Evolutionary conservation across 192 early-diverging fungal genomes (phyloP), one percentile per base, ranked within the genome.

Genomic region (Podila epigama): DNA sequence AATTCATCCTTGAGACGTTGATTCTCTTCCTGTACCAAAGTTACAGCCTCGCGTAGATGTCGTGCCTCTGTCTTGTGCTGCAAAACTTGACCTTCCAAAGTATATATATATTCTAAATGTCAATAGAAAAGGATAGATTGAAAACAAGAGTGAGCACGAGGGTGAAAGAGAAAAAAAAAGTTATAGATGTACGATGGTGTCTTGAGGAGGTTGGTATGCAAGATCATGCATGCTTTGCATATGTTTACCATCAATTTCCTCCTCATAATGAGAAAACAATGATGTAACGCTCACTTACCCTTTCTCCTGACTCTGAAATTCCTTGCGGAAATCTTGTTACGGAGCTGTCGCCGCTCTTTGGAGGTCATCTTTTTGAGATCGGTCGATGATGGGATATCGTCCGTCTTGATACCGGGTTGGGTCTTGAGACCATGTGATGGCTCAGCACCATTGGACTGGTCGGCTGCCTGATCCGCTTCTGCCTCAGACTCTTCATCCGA

Each of bases 271-370:
- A 11, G 20, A 31, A 11, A 4, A 0, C 10, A 44, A 44, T 31
- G 18, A 40, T n/a, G 29, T 16, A 20, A 10, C 4, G n/a, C 1
- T 9, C 22, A 68, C 71, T 79, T 60, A 89, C 84, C 93, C 83
- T 95, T 95, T 84, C 93, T 86, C 53, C 94, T 86, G 58, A 89
- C 86, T 55, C 94, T 85, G 73, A 95, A 95, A 79, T 93, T 93
- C 64, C 93, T 80, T 10, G 94, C 94, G 22, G 90, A 92, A 44
- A 95, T 93, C 73, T 95, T 95, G 82, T 95, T 95, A 61, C 94
- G 85, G 78, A 94, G 82, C 79, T 93, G 92, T 36, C 94, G 82
- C 28, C 92, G 82, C 71, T 95, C 91, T 68, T 91, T 93, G 7
- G 90, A 86, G 16, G 88, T 80, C 79, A 95, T 80, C 39, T 81